Evolutionary conservation across 306 rosid genomes (phyloP), one percentile per base, ranked within the genome.

Genomic region (Vachellia collinsii): DNA sequence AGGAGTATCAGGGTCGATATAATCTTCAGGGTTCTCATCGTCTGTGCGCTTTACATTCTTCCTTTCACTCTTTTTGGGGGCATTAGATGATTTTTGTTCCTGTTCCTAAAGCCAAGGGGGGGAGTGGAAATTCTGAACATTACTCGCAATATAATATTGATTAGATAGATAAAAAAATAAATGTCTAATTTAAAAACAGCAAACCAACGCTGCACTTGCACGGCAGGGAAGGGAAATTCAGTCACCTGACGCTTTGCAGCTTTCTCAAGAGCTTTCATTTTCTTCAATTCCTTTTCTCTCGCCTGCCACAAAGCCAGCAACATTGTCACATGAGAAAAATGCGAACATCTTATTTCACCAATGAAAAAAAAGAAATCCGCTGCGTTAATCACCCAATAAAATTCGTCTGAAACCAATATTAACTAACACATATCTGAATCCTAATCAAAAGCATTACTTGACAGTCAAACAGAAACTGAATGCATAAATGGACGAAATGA

Each of bases 271-370:
- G 91, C 92, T 38, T 95, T 95, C 78, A 90, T 88, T 86, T 85
- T 91, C 70, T 93, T 95, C 90, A 95, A 77, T 87, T 90, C 96
- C 66, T 95, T 95, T 90, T 93, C 99, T 71, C 94, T 91, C 9
- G 98, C 99, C 99, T 93, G 84, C 82, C 87, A 82, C 19, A 66
- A 70, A 76, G 23, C 54, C 76, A 78, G 17, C 75, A 70, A 47
- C 58, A 48, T 43, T 73, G 71, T 16, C 70, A 50, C 74, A 42
- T 25, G 6, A 81, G 23, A 56, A 61, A 36, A 70, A 38, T 54
- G 42, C 58, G 59, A 20, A 54, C 74, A 83, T 11, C 46, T 11
- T 44, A 65, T 0, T 70, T 19, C 20, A n/a, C 8, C 23, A 25
- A 47, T 29, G 34, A 46, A 46, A n/a, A 46, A 10, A 46, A n/a